A percentile compares a stretch with the other conserved stretches of the same genome.
These are phyloP conservation scores for Cyclotella sp. DNA, from an alignment of 108 stramenopile species.

Conservation along the genomic window DNA sequence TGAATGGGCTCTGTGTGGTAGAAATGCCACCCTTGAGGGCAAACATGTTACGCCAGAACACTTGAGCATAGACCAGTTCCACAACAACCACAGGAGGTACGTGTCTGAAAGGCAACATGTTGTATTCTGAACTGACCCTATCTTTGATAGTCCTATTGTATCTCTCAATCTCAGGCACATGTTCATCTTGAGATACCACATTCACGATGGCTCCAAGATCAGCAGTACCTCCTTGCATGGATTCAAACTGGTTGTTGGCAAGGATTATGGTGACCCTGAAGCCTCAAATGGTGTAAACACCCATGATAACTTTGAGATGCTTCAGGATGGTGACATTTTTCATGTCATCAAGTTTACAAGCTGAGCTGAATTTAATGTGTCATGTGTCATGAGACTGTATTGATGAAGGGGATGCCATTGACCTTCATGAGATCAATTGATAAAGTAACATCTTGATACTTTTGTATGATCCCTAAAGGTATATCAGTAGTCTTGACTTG, in stretches of 20 bases:
- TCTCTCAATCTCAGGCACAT: too few relatives aligned
- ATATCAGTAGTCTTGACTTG: background rate
- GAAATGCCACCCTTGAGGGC: background rate
- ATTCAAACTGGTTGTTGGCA: constrained; percentile 2
- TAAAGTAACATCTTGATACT: constrained; percentile 28
- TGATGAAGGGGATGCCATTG: constrained; percentile 47
- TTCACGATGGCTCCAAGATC: too few relatives aligned
- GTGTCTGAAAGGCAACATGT: background rate
- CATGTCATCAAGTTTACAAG: constrained; percentile 1
- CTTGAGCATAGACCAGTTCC: background rate
- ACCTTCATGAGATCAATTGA: constrained; percentile 55
- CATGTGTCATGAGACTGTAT: too few relatives aligned
- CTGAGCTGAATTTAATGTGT: constrained; percentile 18
- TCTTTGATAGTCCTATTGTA: background rate
- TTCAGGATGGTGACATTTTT: background rate
- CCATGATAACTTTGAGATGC: constrained; percentile 2
- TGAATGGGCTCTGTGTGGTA: background rate
- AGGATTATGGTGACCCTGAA: background rate
- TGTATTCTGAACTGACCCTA: background rate
- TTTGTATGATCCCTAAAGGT: constrained; percentile 32
- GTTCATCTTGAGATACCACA: too few relatives aligned
- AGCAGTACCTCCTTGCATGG: background rate
- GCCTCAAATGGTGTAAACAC: background rate
- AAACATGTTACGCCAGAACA: background rate
- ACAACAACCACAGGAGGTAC: background rate